phyloP scores from a whole-genome alignment of 176 grass and related monocot species.

The Bromus sterilis region DNA sequence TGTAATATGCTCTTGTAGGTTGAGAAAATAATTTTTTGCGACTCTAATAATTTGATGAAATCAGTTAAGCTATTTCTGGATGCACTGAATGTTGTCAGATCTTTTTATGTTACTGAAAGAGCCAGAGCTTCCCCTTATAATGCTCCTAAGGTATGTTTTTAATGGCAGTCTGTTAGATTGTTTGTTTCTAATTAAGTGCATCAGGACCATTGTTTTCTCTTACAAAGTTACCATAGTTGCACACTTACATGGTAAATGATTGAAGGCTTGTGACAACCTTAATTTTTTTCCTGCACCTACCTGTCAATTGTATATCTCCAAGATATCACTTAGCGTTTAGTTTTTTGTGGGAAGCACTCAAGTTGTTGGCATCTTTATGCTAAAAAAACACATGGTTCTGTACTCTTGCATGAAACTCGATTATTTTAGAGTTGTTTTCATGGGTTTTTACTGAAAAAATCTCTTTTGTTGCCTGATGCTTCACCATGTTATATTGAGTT shows the following conservation, averaged over 20 bases:
- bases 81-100: constrained; percentile 75
- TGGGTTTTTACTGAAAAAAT: neutral
- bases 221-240: neutral
- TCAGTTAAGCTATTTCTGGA: constrained; percentile 82
- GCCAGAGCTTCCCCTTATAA: constrained; percentile 35
- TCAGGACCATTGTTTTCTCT: neutral
- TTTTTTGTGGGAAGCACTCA: neutral
- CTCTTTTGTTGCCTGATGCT: neutral
- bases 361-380: neutral
- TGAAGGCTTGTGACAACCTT: neutral
- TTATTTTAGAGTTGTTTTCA: neutral
- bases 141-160: constrained; percentile 56
- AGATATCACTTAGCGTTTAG: neutral
- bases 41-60: constrained; percentile 70
- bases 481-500: neutral
- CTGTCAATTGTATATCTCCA: neutral
- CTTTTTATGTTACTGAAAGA: constrained; percentile 66
- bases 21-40: constrained; percentile 73
- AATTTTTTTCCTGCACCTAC: neutral
- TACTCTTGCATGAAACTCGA: neutral
- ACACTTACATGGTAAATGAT: constrained; percentile 8
- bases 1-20: constrained; percentile 48
- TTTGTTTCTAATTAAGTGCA: constrained; percentile 8
- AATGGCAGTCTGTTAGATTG: neutral
- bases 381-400: neutral